Evolutionary conservation across 1,284 basidiomycete genomes (phyloP).

Genomic region (Leucoagaricus sp.): DNA sequence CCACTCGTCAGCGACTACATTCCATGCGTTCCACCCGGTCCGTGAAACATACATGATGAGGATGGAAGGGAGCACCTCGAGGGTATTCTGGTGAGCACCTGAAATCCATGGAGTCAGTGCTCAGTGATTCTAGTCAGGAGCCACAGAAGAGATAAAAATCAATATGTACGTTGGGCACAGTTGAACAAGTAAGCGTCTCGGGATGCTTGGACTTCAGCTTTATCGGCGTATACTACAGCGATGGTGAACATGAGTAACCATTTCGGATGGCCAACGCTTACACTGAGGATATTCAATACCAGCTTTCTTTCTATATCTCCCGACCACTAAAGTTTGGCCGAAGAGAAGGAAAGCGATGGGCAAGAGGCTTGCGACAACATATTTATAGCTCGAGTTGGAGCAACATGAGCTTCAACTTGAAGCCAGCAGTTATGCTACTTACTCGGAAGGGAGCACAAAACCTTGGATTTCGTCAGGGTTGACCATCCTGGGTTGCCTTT

Average conservation of each 20-base stretch:
- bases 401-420: not conserved
- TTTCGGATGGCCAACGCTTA: conserved; percentile 20
- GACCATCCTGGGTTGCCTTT: too few relatives aligned
- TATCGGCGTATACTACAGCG: conserved; percentile 28
- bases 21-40: too few relatives aligned
- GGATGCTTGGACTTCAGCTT: conserved; percentile 21
- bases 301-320: conserved; percentile 36
- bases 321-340: conserved; percentile 45
- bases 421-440: not conserved
- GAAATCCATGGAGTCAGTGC: not conserved
- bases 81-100: conserved; percentile 15
- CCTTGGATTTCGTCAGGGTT: not conserved
- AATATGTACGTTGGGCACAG: conserved; percentile 41
- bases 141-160: too few relatives aligned
- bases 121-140: too few relatives aligned
- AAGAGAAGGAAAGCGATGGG: conserved; percentile 43
- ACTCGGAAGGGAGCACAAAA: not conserved
- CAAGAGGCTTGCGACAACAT: conserved; percentile 44
- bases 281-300: conserved; percentile 55
- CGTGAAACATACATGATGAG: conserved; percentile 11
- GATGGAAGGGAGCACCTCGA: conserved; percentile 12
- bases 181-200: conserved; percentile 19
- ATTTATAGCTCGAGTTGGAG: conserved; percentile 40
- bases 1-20: too few relatives aligned
- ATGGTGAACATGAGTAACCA: not conserved